Base-by-base conservation (phyloP, 805 yeast species). In the Pichia exigua region DNA sequence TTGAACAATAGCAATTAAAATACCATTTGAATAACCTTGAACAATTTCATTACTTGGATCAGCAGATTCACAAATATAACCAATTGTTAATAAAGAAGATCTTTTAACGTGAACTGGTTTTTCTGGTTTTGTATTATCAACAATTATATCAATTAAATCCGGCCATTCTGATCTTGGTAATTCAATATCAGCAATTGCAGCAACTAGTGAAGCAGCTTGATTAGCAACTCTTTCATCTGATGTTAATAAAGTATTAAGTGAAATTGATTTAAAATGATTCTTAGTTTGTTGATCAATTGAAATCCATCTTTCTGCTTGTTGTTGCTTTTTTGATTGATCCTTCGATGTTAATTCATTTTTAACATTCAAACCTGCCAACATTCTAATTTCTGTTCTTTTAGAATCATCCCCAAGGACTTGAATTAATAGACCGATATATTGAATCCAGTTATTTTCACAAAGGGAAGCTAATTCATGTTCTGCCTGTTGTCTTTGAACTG, bases 131-230 rank as follows among this genome's bases (percentile, higher is more conserved):
- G 98, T 94, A 69, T 89, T 88, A 56, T 85, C 89, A 46, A 94
- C 92, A 63, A 94, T 85, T 42, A 79, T 78, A 49, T 83, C 79
- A 72, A 92, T 87, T 62, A 94, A 76, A 54, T 86, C 92, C 27
- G 85, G 82, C 99, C 99, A 94, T 64, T 85, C 88, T 57, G 77
- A 76, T 56, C 85, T 73, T 45, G 97, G 97, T 57, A 94, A 75
- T 67, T 94, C 99, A 52, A 92, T 87, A 57, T 85, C 92, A n/a
- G 97, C 99, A 61, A 94, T 87, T 12, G 97, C 95, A 35, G 98
- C 96, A 48, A 94, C 92, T 58, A 92, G 75, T 73, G 92, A 97
- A 24, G 99, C 96, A 26, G 92, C 85, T 28, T 96, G 78, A 52
- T 83, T 81, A 32, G 95, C 94, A 51, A 92, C 96, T 62, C 88